A percentile compares a stretch with the other conserved stretches of the same genome.
Evolutionary conservation across 176 grass and related monocot species (phyloP).

Genomic region (Urochloa ruziziensis): DNA sequence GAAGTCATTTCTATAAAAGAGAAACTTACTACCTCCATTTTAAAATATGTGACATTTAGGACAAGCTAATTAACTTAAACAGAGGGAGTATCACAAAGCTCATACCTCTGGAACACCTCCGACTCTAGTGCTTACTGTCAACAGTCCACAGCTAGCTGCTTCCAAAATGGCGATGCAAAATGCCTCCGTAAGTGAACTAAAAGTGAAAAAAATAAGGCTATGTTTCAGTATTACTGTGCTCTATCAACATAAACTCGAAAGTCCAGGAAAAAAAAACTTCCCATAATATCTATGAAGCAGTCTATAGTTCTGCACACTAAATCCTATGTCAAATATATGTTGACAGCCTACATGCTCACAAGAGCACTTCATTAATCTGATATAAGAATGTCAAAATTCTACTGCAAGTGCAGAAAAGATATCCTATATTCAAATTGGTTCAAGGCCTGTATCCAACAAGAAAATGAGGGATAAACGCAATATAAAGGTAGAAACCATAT

Average conservation of each 20-base stretch:
- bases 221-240: neutral
- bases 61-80: too few species aligned
- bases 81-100: neutral
- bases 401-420: neutral
- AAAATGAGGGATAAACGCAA: neutral
- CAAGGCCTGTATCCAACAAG: neutral
- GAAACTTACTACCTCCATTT: neutral
- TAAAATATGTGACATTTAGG: too few species aligned
- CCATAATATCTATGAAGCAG: neutral
- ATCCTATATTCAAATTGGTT: neutral
- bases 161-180: slow-evolving; percentile 98
- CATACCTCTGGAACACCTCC: slow-evolving; percentile 88
- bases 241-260: slow-evolving; percentile 1
- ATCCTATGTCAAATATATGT: neutral
- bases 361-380: neutral
- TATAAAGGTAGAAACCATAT: neutral
- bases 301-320: neutral
- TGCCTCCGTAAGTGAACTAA: slow-evolving; percentile 94
- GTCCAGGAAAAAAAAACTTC: neutral
- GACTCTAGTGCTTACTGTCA: slow-evolving; percentile 96
- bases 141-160: slow-evolving; percentile 89
- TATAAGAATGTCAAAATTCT: neutral
- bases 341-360: neutral
- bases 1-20: slow-evolving; percentile 14
- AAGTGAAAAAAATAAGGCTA: neutral